phyloP scores from a whole-genome alignment of 305 asterid species.

The Solanum hybrid region DNA sequence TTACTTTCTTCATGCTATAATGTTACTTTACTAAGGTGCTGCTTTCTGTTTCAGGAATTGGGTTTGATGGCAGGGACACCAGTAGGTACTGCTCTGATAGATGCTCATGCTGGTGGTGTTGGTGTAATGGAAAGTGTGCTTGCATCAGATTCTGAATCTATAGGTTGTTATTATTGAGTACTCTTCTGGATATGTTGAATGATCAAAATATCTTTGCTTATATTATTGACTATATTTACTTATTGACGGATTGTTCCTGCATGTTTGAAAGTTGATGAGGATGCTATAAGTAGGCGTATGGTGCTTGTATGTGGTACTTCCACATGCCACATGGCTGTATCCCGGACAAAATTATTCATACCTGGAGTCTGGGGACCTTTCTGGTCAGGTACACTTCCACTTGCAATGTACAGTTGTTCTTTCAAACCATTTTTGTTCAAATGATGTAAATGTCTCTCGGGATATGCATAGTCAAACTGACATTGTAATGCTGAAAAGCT shows the following conservation, averaged over 20 bases:
- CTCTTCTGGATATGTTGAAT: slow-evolving; percentile 6
- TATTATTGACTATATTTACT: not conserved
- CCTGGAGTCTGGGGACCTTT: slow-evolving; percentile 99
- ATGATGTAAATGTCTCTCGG: not conserved
- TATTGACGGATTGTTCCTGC: not conserved
- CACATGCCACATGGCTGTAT: slow-evolving; percentile 93
- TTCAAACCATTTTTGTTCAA: not conserved
- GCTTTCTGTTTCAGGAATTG: slow-evolving; percentile 56
- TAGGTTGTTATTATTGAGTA: slow-evolving; percentile 37
- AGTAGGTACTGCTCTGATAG: slow-evolving; percentile 89
- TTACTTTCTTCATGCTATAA: not conserved
- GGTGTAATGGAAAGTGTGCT: slow-evolving; percentile 91
- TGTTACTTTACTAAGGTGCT: slow-evolving; percentile 11
- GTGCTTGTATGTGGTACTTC: slow-evolving; percentile 98
- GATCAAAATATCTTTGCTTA: not conserved
- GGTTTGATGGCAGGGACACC: slow-evolving; percentile 82
- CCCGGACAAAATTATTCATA: slow-evolving; percentile 70
- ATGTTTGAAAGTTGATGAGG: slow-evolving; percentile 53
- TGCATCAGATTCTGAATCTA: slow-evolving; percentile 27
- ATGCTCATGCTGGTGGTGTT: slow-evolving; percentile 99
- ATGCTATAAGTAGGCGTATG: slow-evolving; percentile 75
- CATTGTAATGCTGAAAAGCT: not conserved
- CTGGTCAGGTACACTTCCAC: slow-evolving; percentile 76
- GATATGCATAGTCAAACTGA: not conserved
- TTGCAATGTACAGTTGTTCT: not conserved